Evolutionary conservation across 139 green algal species (phyloP).

Genomic region (Volvox africanus): DNA sequence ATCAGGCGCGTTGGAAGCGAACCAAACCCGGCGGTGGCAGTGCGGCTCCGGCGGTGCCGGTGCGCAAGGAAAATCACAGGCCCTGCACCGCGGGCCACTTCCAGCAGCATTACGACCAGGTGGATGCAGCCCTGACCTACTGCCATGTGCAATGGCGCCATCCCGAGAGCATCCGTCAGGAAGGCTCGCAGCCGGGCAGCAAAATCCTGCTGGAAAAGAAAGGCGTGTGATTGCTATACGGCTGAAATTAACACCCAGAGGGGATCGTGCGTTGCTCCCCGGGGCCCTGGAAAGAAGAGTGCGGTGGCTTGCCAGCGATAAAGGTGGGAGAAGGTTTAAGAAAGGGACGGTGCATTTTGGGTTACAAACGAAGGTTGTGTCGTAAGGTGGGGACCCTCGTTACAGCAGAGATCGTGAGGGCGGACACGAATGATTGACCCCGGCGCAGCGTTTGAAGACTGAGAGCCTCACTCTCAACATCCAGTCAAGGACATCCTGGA

Average conservation of each 20-base stretch:
- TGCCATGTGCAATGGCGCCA: slow-evolving; percentile 3
- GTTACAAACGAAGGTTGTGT: too few species aligned
- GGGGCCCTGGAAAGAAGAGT: background rate
- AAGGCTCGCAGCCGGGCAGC: background rate
- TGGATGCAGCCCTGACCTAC: slow-evolving; percentile 10
- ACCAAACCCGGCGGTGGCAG: background rate
- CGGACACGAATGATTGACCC: background rate
- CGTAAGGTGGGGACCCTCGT: too few species aligned
- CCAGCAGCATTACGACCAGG: slow-evolving; percentile 16
- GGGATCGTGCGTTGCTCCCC: background rate
- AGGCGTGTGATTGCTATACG: too few species aligned
- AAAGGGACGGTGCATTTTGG: too few species aligned
- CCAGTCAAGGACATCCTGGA: too few species aligned
- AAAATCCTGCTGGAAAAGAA: slow-evolving; percentile 8
- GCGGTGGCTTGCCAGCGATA: background rate
- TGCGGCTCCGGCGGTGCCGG: background rate
- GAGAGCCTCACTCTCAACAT: background rate
- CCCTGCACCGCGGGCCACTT: slow-evolving; percentile 10
- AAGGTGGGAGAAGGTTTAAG: too few species aligned
- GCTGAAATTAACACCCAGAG: too few species aligned
- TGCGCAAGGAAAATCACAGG: background rate
- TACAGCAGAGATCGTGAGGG: background rate
- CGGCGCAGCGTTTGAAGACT: background rate
- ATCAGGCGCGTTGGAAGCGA: slow-evolving; percentile 13
- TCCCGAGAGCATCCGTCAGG: background rate